phyloP scores from a whole-genome alignment of 768 basidiomycete species.

The Podaxis rugospora region DNA sequence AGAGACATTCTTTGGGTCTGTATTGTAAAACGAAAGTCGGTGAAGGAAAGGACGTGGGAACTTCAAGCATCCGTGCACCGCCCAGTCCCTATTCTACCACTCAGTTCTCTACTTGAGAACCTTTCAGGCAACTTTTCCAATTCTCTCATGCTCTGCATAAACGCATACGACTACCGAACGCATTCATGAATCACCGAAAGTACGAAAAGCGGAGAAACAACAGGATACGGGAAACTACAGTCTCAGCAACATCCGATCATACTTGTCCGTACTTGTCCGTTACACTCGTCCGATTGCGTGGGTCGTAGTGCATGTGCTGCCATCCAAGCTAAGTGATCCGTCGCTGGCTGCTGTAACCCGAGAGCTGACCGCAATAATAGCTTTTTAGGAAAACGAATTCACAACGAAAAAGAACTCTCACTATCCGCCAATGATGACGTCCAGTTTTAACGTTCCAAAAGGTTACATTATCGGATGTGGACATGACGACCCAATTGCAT shows the following conservation, averaged over 20 bases:
- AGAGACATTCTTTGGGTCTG: background rate
- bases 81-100: background rate
- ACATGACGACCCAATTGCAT: conserved; percentile 29
- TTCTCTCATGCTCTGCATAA: background rate
- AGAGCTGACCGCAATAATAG: background rate
- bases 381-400: background rate
- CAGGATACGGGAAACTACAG: background rate
- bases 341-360: background rate
- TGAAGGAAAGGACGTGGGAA: conserved; percentile 1
- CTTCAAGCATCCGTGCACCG: background rate
- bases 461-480: conserved; percentile 20
- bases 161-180: background rate
- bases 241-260: background rate
- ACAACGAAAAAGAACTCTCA: background rate
- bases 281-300: background rate
- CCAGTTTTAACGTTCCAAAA: background rate
- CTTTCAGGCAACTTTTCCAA: background rate
- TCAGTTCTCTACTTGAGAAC: background rate
- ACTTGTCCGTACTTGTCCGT: background rate
- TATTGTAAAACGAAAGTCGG: too few species aligned
- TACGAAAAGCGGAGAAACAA: background rate
- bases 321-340: background rate
- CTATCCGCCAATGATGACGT: background rate
- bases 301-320: background rate
- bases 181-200: background rate